phyloP scores from a whole-genome alignment of 1,139 yeast species.

The Meyerozyma sp. region DNA sequence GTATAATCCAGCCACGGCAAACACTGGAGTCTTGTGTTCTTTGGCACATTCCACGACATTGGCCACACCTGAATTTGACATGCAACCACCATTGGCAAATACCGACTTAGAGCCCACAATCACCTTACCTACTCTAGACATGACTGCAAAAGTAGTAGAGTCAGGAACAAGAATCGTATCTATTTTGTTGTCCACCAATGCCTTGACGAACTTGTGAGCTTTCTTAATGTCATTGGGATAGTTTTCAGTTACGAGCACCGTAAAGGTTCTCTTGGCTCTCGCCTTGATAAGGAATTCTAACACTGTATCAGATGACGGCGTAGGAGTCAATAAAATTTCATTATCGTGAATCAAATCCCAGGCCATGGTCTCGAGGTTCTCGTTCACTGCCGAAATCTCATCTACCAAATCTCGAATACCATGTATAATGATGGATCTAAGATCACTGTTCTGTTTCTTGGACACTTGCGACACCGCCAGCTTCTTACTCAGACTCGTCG shows the following conservation, averaged over 20 bases:
- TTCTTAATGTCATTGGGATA: constrained; percentile 78
- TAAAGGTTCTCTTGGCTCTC: constrained; percentile 81
- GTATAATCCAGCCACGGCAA: constrained; percentile 91
- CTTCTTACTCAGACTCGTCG: constrained; percentile 40
- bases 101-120: constrained; percentile 89
- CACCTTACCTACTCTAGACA: constrained; percentile 97
- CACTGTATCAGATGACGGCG: constrained; percentile 89
- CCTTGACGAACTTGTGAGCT: constrained; percentile 77
- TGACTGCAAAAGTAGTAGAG: constrained; percentile 86
- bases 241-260: constrained; percentile 88
- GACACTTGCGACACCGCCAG: constrained; percentile 17
- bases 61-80: constrained; percentile 86
- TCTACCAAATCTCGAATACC: constrained; percentile 91
- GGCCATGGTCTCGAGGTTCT: constrained; percentile 85
- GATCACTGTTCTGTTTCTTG: constrained; percentile 52
- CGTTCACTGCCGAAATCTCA: constrained; percentile 86
- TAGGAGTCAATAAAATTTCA: constrained; percentile 86
- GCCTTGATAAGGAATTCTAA: constrained; percentile 83
- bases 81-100: constrained; percentile 93
- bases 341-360: constrained; percentile 93
- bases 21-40: constrained; percentile 90
- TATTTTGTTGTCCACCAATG: constrained; percentile 77
- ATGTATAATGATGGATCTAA: constrained; percentile 85
- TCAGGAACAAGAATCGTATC: constrained; percentile 93
- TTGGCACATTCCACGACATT: constrained; percentile 94